Conservation (phyloP, 208 protist species). For the Trichomonas tenax region DNA sequence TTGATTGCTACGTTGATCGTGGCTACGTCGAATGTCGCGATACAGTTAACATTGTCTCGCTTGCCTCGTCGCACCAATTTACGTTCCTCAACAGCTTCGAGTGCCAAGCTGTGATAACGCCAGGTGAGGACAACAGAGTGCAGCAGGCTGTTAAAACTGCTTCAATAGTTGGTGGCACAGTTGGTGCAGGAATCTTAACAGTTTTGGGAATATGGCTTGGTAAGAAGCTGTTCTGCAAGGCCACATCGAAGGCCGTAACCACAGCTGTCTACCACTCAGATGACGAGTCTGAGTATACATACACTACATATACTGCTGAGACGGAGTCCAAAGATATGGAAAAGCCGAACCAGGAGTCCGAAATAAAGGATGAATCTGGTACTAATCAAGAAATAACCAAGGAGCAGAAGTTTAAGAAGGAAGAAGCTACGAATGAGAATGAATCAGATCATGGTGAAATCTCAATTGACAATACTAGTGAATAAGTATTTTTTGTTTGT, state of each 20-base stretch:
- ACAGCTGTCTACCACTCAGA: not conserved
- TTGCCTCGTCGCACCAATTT: not conserved
- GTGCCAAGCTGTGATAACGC: not conserved
- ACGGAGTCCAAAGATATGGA: not conserved
- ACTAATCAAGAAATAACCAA: not conserved
- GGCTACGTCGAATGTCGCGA: not conserved
- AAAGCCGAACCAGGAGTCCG: not conserved
- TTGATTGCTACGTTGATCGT: not conserved
- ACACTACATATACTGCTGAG: not conserved
- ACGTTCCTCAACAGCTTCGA: not conserved
- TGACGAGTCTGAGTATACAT: not conserved
- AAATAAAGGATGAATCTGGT: not conserved
- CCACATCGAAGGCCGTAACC: not conserved
- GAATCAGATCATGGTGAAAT: not conserved
- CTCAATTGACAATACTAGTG: not conserved
- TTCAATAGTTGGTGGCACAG: not conserved
- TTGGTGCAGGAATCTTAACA: not conserved
- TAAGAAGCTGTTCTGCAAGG: not conserved
- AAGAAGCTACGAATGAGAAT: not conserved
- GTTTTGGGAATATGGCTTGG: not conserved
- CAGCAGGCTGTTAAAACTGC: not conserved
- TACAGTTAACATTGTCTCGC: not conserved
- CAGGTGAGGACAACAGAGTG: not conserved
- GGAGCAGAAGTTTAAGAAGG: not conserved
- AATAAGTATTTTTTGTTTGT: not conserved